Evolutionary conservation across 495 filamentous ascomycete genomes (phyloP).

Genomic region (Aspergillus olivimuriae): DNA sequence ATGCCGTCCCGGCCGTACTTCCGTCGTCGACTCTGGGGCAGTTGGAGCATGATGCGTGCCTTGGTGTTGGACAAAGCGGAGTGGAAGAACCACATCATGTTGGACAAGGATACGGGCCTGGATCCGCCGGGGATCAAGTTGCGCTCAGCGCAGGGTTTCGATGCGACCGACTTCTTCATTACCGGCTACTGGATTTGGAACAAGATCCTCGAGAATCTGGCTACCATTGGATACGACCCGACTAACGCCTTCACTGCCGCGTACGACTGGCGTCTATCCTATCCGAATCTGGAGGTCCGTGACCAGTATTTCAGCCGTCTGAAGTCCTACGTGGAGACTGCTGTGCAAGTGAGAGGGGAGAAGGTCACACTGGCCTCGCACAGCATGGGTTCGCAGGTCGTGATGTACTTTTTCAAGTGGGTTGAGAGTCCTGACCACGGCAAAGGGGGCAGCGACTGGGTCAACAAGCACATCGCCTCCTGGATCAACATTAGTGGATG

Average conservation of each 20-base stretch:
- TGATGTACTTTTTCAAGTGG: slow-evolving; percentile 98
- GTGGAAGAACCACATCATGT: slow-evolving; percentile 96
- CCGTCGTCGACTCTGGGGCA: slow-evolving; percentile 88
- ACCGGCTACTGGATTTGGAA: slow-evolving; percentile 98
- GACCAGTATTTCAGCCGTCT: slow-evolving; percentile 91
- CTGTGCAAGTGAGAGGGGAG: slow-evolving; percentile 56
- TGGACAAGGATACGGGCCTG: slow-evolving; percentile 84
- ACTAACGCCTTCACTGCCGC: slow-evolving; percentile 92
- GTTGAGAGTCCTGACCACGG: slow-evolving; percentile 76
- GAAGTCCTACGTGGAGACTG: slow-evolving; percentile 84
- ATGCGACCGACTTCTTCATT: slow-evolving; percentile 88
- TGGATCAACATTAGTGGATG: slow-evolving; percentile 99
- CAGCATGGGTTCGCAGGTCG: slow-evolving; percentile 94
- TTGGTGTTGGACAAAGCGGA: slow-evolving; percentile 85
- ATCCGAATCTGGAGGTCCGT: slow-evolving; percentile 76
- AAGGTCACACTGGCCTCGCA: slow-evolving; percentile 89
- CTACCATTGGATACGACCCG: slow-evolving; percentile 92
- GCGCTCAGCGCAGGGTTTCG: slow-evolving; percentile 92
- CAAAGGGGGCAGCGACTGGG: slow-evolving; percentile 79
- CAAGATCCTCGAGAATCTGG: slow-evolving; percentile 94
- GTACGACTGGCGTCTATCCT: slow-evolving; percentile 97
- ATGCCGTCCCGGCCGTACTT: slow-evolving; percentile 81
- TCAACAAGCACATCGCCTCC: slow-evolving; percentile 79
- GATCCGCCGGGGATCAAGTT: slow-evolving; percentile 92
- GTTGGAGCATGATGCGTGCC: slow-evolving; percentile 96